Evolutionary conservation across 1,284 basidiomycete genomes (phyloP).

Genomic region (Wolfiporia cocos): DNA sequence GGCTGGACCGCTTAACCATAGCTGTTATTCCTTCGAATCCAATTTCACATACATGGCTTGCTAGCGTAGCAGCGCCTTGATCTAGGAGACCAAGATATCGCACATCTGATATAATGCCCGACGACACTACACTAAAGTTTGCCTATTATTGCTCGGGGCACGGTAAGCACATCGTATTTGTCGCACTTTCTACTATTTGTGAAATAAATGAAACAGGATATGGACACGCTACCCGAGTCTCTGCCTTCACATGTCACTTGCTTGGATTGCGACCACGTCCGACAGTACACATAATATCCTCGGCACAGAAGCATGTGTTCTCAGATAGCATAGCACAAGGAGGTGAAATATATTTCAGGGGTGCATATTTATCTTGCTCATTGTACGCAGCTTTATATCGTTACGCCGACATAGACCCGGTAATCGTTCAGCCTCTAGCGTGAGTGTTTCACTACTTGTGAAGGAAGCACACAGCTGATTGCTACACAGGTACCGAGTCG

Average conservation of each 20-base stretch:
- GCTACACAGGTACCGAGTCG: constrained; percentile 53
- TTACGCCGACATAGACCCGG: constrained; percentile 63
- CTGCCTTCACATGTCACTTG: constrained; percentile 56
- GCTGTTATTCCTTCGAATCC: no score
- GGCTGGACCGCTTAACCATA: no score
- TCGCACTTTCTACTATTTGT: not conserved
- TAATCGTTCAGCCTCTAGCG: constrained; percentile 70
- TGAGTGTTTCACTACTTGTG: constrained; percentile 35
- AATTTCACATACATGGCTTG: no score
- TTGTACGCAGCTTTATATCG: constrained; percentile 43
- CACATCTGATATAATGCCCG: no score
- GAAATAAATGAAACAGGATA: constrained; percentile 39
- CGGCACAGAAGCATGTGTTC: constrained; percentile 63
- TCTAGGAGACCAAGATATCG: no score
- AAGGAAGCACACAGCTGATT: not conserved
- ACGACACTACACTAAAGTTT: no score
- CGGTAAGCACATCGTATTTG: constrained; percentile 32
- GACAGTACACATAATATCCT: constrained; percentile 55
- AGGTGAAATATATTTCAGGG: constrained; percentile 10
- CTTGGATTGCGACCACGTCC: constrained; percentile 37
- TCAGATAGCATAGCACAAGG: constrained; percentile 51
- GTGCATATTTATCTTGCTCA: not conserved
- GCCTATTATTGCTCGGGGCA: constrained; percentile 74
- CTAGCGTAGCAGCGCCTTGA: no score
- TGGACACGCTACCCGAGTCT: constrained; percentile 70